phyloP scores from a whole-genome alignment of 2,329 filamentous ascomycete species.

The Orbilia quercus region DNA sequence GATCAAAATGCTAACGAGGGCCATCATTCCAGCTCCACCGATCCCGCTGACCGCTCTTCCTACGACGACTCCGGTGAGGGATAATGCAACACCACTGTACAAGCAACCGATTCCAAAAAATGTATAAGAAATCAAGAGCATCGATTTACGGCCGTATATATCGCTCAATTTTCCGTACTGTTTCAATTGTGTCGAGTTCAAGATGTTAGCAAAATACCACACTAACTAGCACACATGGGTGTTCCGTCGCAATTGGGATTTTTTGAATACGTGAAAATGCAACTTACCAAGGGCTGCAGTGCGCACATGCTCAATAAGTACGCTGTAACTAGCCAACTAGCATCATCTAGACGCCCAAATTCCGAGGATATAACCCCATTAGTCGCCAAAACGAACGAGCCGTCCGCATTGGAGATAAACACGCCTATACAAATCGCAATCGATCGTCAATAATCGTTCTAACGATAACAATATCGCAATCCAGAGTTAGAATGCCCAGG shows the following conservation, averaged over 20 bases:
- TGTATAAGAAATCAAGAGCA: slow-evolving; percentile 67
- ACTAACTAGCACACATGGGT: neutral
- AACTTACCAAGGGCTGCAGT: slow-evolving; percentile 67
- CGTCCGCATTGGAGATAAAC: slow-evolving; percentile 75
- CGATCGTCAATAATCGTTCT: too few species aligned
- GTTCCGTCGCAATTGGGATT: neutral
- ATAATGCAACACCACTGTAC: slow-evolving; percentile 65
- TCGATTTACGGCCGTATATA: slow-evolving; percentile 69
- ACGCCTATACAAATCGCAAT: too few species aligned
- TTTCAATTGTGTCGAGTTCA: neutral
- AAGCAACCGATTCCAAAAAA: slow-evolving; percentile 66
- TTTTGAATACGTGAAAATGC: neutral
- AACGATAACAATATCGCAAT: too few species aligned
- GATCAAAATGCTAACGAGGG: slow-evolving; percentile 68
- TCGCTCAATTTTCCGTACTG: slow-evolving; percentile 70
- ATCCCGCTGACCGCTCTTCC: slow-evolving; percentile 68
- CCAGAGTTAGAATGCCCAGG: too few species aligned
- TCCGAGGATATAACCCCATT: slow-evolving; percentile 73
- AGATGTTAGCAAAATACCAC: neutral
- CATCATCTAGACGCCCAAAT: slow-evolving; percentile 69
- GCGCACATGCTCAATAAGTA: slow-evolving; percentile 68
- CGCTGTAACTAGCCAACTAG: slow-evolving; percentile 70
- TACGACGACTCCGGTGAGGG: slow-evolving; percentile 67
- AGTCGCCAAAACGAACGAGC: slow-evolving; percentile 74
- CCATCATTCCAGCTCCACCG: slow-evolving; percentile 68